Conservation (phyloP, 2,329 filamentous ascomycete species). For the Ophiostoma piceae region DNA sequence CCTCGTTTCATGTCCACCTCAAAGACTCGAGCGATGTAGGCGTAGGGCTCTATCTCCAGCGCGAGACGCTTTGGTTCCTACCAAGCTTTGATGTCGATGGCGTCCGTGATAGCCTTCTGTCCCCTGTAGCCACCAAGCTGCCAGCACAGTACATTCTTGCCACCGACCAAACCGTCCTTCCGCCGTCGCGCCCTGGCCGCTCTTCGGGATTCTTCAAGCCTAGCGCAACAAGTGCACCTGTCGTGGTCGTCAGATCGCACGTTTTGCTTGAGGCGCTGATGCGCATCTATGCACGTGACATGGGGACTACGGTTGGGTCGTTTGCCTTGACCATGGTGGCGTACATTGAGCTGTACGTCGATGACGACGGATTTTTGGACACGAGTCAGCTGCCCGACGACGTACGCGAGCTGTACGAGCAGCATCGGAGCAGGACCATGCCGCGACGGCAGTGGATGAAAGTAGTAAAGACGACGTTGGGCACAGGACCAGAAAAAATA, state of each 20-base stretch:
- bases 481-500: no score
- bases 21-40: conserved; percentile 25
- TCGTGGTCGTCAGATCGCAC: conserved; percentile 29
- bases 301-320: conserved; percentile 24
- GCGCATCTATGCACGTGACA: conserved; percentile 29
- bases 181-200: conserved; percentile 29
- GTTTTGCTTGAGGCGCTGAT: conserved; percentile 31
- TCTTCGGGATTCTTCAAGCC: conserved; percentile 26
- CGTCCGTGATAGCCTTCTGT: conserved; percentile 18
- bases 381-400: no score
- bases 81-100: conserved; percentile 26
- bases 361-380: conserved; percentile 30
- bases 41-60: conserved; percentile 29
- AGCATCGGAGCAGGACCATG: no score
- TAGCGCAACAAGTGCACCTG: background rate
- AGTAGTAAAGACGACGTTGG: no score
- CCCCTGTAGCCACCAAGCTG: conserved; percentile 19
- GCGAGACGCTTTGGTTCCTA: conserved; percentile 30
- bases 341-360: conserved; percentile 30
- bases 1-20: conserved; percentile 16
- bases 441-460: no score
- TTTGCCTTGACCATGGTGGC: conserved; percentile 29
- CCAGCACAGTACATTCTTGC: conserved; percentile 28
- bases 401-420: no score
- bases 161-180: conserved; percentile 27